Conservation (phyloP, 192 early-diverging fungal species). For the Coemansia nantahalensis region DNA sequence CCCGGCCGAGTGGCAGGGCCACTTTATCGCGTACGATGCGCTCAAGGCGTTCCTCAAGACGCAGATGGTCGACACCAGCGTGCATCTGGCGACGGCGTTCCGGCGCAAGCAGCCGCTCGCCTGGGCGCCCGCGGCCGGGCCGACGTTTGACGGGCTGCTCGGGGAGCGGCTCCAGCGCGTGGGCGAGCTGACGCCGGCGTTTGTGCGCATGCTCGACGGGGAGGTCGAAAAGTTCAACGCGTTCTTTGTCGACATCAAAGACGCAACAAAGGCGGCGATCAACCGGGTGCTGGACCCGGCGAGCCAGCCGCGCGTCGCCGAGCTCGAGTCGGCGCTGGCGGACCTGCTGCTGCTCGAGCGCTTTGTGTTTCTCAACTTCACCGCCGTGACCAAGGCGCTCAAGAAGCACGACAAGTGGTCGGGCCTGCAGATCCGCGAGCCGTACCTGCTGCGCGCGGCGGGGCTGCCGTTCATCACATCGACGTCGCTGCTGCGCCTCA, state of each 20-base stretch:
- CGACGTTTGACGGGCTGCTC: constrained; percentile 59
- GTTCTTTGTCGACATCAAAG: constrained; percentile 51
- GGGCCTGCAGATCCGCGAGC: constrained; percentile 68
- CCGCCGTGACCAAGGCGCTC: constrained; percentile 80
- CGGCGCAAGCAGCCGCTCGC: constrained; percentile 34
- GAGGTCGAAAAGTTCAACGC: constrained; percentile 62
- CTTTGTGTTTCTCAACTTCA: constrained; percentile 84
- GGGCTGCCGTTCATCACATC: constrained; percentile 68
- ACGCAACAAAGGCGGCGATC: constrained; percentile 19
- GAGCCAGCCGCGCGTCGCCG: constrained; percentile 11
- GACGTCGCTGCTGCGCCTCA: constrained; percentile 61
- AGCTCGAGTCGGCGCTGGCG: constrained; percentile 54
- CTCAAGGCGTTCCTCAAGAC: constrained; percentile 68
- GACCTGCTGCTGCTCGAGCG: constrained; percentile 70
- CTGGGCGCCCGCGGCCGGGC: constrained; percentile 21
- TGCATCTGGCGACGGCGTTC: constrained; percentile 38
- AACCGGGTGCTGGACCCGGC: constrained; percentile 15
- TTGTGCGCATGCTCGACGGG: constrained; percentile 63
- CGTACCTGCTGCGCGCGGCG: constrained; percentile 66
- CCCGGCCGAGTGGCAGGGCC: constrained; percentile 61
- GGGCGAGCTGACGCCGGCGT: constrained; percentile 61
- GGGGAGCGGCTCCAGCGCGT: constrained; percentile 56
- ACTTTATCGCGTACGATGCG: constrained; percentile 70
- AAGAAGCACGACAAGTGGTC: constrained; percentile 87
- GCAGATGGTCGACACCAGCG: constrained; percentile 58